phyloP scores from a whole-genome alignment of 2,329 filamentous ascomycete species.

The Beauveria brongniartii region DNA sequence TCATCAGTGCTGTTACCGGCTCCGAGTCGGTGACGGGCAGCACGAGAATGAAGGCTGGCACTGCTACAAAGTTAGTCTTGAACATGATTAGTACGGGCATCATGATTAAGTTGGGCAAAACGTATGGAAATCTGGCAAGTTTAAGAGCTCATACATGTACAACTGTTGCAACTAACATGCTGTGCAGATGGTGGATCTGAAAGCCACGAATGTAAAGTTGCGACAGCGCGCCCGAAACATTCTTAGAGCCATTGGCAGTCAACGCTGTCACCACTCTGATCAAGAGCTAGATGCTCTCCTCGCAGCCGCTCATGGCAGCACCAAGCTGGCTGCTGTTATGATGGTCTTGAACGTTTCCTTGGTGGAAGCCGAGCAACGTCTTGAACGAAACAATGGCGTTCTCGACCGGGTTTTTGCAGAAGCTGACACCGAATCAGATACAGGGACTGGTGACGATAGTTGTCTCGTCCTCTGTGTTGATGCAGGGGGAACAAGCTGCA shows the following conservation, averaged over 20 bases:
- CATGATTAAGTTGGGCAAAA: conserved; percentile 33
- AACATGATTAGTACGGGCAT: conserved; percentile 35
- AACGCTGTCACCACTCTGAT: conserved; percentile 14
- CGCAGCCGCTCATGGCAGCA: conserved; percentile 12
- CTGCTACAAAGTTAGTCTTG: conserved; percentile 33
- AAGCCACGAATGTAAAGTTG: conserved; percentile 30
- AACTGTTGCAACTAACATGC: not conserved
- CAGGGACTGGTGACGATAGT: not conserved
- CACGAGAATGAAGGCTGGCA: conserved; percentile 37
- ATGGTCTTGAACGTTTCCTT: conserved; percentile 7
- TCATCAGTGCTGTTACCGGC: conserved; percentile 32
- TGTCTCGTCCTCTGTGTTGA: conserved; percentile 29
- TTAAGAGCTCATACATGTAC: conserved; percentile 8
- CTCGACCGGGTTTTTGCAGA: conserved; percentile 15
- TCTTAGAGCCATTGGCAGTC: conserved; percentile 16
- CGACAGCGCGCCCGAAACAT: conserved; percentile 17
- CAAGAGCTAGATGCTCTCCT: conserved; percentile 16
- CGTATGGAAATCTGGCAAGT: conserved; percentile 32
- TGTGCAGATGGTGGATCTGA: conserved; percentile 26
- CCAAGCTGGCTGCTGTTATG: conserved; percentile 9
- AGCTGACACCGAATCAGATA: not conserved
- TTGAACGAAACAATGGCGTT: conserved; percentile 13
- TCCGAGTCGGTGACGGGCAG: conserved; percentile 37
- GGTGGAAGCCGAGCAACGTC: conserved; percentile 16
- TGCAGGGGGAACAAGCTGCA: conserved; percentile 34